Conservation (phyloP, 129 eudicot species). For the Lactuca saligna region DNA sequence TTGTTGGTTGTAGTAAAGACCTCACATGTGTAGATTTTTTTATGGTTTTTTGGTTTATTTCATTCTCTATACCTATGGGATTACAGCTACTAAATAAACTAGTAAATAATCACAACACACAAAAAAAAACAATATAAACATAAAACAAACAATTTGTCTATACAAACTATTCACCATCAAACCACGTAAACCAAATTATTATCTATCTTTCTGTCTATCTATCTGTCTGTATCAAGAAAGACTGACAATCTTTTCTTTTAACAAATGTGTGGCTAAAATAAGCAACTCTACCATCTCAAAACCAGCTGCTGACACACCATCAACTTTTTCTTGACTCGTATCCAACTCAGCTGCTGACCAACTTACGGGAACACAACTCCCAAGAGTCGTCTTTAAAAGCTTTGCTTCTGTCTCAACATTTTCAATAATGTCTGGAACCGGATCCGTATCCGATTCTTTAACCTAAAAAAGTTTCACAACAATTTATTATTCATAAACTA, state of each 20-base stretch:
- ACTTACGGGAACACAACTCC: conserved; percentile 60
- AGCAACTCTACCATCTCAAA: conserved; percentile 82
- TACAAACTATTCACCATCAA: background rate
- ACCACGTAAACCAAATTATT: background rate
- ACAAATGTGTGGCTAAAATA: conserved; percentile 55
- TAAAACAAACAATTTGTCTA: too few relatives aligned
- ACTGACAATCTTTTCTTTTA: conserved; percentile 15
- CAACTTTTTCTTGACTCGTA: conserved; percentile 47
- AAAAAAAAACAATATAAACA: background rate
- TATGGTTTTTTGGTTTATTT: too few relatives aligned
- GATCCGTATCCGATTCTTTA: conserved; percentile 43
- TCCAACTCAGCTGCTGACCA: conserved; percentile 56
- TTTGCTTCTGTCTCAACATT: conserved; percentile 64
- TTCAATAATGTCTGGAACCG: conserved; percentile 43
- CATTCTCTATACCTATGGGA: too few relatives aligned
- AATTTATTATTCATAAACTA: too few relatives aligned
- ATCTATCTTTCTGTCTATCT: too few relatives aligned
- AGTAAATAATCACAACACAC: too few relatives aligned
- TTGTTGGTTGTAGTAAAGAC: too few relatives aligned
- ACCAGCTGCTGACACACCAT: conserved; percentile 83
- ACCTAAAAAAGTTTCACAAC: conserved; percentile 34
- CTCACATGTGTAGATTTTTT: too few relatives aligned
- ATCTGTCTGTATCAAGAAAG: background rate
- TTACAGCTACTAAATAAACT: too few relatives aligned
- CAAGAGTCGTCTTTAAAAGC: conserved; percentile 58